Evolutionary conservation across 78 protist genomes (phyloP), one percentile per base, ranked within the genome.

Genomic region (Planoprotostelium fungivorum): DNA sequence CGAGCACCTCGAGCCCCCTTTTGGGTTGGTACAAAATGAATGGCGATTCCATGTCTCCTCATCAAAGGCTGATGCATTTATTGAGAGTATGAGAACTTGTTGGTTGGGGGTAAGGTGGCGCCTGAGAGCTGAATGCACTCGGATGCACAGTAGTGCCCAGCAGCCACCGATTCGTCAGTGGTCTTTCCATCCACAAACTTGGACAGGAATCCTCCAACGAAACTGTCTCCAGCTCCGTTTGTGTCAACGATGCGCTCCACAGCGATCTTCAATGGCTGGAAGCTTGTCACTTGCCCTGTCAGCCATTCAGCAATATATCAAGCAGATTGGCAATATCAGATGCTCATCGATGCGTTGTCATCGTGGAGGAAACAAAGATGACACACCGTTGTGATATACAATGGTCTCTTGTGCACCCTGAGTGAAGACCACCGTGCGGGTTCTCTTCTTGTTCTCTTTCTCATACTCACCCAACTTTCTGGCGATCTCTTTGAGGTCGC

Each of bases 201-300:
- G 84, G 98, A 88, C n/a, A 98, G 89, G 98, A 97, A 98, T 83
- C 99, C 99, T 34, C 99, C 99, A 84, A 93, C 97, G 91, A 98
- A 98, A 83, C 99, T 93, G 92, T 99, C 99, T 35, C 99, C 99
- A 1, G 99, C 99, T 1, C 99, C 99, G 94, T 99, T 98, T 89
- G 98, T 94, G 96, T 99, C 99, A 83, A 98, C 96, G 36, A 99
- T 95, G 29, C 94, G 39, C 63, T 94, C 98, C 5, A 1, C 10
- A 31, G 38, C 89, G 38, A 96, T 63, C 36, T 1, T 10, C 83
- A 88, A 0, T 38, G 87, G 95, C 96, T 35, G 89, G 96, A 87
- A 94, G 88, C 37, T 39, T 0, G 87, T 38, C 37, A 91, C 93
- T 39, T 28, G 28, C 29, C 63, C 87, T 34, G 29, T 91, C n/a